A percentile compares a stretch with the other conserved stretches of the same genome.
These are phyloP conservation scores for Ganoderma boninense DNA, from an alignment of 1,284 basidiomycete genomes.

Conservation along the genomic window DNA sequence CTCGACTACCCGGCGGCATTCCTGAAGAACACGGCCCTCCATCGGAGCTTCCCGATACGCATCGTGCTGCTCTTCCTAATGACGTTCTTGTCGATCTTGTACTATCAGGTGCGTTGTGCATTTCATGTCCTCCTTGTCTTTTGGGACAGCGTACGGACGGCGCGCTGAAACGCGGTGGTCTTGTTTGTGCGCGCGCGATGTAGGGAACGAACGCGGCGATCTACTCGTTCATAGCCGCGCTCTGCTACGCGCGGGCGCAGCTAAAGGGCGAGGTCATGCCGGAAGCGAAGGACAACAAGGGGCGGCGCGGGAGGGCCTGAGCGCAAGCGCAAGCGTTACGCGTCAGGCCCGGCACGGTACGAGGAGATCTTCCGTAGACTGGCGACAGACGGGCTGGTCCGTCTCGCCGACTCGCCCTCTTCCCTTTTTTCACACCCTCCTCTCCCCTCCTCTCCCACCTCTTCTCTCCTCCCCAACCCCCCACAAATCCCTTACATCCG, in stretches of 20 bases:
- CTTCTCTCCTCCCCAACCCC: conserved; percentile 10
- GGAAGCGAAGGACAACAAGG: conserved; percentile 70
- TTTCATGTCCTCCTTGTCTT: neutral
- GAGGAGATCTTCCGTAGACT: conserved; percentile 32
- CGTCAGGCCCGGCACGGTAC: conserved; percentile 36
- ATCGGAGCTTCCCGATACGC: conserved; percentile 72
- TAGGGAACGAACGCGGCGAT: conserved; percentile 82
- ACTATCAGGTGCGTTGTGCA: conserved; percentile 72
- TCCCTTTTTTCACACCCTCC: conserved; percentile 15
- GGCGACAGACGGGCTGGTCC: conserved; percentile 37
- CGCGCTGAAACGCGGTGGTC: conserved; percentile 13
- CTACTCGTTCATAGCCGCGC: conserved; percentile 74
- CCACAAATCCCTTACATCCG: conserved; percentile 1
- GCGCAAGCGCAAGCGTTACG: conserved; percentile 14
- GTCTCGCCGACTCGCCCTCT: conserved; percentile 33
- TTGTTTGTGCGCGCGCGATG: neutral
- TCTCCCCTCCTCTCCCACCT: conserved; percentile 12
- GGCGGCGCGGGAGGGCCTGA: conserved; percentile 65
- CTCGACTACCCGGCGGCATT: conserved; percentile 74
- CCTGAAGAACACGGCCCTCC: conserved; percentile 62
- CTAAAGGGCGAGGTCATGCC: conserved; percentile 71
- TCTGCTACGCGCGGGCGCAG: conserved; percentile 70
- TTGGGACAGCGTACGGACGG: neutral
- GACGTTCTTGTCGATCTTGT: conserved; percentile 71
- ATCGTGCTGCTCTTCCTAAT: conserved; percentile 73